phyloP scores from a whole-genome alignment of 768 basidiomycete genomes.

The Panaeolus papilionaceus region DNA sequence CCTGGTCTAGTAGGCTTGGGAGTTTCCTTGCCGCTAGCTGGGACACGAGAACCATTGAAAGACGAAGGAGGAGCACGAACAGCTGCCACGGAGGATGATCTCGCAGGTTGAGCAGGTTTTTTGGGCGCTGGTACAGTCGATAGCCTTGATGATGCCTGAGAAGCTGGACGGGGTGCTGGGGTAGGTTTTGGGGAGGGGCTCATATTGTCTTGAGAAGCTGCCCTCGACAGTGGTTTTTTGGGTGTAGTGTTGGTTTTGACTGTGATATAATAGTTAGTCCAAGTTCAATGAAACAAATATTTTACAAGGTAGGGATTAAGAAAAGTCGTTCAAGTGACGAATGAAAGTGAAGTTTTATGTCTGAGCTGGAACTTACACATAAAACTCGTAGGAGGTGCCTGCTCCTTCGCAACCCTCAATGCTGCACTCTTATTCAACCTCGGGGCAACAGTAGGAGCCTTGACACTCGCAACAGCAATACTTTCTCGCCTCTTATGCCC shows the following conservation, averaged over 20 bases:
- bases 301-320: not conserved
- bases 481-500: constrained; percentile 84
- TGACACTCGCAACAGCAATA: constrained; percentile 71
- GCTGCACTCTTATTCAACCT: constrained; percentile 83
- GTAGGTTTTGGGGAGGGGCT: constrained; percentile 28
- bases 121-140: not conserved
- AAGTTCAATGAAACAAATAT: not conserved
- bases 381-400: constrained; percentile 68
- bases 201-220: constrained; percentile 45
- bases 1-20: not conserved
- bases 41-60: constrained; percentile 4
- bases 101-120: constrained; percentile 9
- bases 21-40: constrained; percentile 1
- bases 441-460: constrained; percentile 70
- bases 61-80: constrained; percentile 17
- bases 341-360: not conserved
- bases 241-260: constrained; percentile 37
- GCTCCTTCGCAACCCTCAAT: constrained; percentile 65
- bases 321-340: not conserved
- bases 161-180: constrained; percentile 32
- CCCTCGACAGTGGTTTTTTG: constrained; percentile 51
- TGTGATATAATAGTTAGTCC: not conserved
- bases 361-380: constrained; percentile 58
- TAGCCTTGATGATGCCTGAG: constrained; percentile 33
- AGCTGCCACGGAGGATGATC: constrained; percentile 5